Conservation (phyloP, 1,284 basidiomycete genomes). For the Ustilago xerochloae region DNA sequence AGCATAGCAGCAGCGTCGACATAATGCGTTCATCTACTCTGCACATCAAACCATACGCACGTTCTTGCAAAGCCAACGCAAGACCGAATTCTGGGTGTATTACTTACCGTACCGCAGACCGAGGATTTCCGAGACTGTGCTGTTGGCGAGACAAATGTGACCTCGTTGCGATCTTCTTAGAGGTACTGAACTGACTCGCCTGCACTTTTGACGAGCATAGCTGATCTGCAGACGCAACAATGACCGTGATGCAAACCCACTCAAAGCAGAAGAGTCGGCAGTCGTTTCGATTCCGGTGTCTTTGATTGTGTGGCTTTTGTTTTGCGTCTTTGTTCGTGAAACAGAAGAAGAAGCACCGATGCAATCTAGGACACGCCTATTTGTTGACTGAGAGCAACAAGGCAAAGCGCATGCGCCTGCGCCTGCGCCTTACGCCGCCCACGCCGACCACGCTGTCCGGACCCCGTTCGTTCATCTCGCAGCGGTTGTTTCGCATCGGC, state of each 20-base stretch:
- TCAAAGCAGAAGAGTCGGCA: background rate
- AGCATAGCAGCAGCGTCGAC: background rate
- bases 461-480: constrained; percentile 9
- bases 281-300: background rate
- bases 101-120: background rate
- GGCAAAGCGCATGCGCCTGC: no score
- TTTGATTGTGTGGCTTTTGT: background rate
- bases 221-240: background rate
- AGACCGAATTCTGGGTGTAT: constrained; percentile 4
- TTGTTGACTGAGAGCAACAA: no score
- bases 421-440: background rate
- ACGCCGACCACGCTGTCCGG: background rate
- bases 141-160: constrained; percentile 4
- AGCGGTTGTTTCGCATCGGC: background rate
- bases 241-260: background rate
- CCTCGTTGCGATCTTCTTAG: background rate
- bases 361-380: constrained; percentile 18
- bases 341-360: background rate
- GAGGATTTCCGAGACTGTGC: constrained; percentile 5
- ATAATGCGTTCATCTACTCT: background rate
- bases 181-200: background rate
- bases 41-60: background rate
- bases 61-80: background rate
- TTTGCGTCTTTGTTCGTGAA: no score
- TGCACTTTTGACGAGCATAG: background rate